These are phyloP conservation scores for Ceratonia siliqua DNA, from an alignment of 306 rosid species.

Conservation along the genomic window DNA sequence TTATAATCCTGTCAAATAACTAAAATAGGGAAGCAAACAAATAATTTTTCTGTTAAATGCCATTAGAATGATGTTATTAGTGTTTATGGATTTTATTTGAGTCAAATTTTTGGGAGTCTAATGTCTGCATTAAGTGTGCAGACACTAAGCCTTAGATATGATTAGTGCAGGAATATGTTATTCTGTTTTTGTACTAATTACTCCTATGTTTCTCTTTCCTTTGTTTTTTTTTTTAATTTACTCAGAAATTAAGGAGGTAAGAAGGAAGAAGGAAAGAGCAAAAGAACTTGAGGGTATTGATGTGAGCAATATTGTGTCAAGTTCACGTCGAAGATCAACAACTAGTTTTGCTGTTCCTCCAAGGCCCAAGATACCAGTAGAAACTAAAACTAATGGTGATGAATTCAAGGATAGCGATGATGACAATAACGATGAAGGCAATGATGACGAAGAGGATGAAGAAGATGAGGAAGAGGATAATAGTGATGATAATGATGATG, in stretches of 20 bases:
- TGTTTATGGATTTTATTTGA: not conserved
- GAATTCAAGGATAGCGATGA: conserved; percentile 44
- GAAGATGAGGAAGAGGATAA: conserved; percentile 46
- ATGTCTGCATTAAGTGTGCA: conserved; percentile 23
- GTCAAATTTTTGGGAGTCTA: conserved; percentile 11
- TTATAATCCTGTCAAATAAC: not conserved
- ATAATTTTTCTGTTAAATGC: not conserved
- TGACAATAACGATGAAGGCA: conserved; percentile 40
- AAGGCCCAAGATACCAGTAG: conserved; percentile 65
- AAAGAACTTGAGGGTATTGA: conserved; percentile 95
- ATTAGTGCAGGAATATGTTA: not conserved
- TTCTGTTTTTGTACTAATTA: conserved; percentile 1
- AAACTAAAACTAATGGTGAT: conserved; percentile 56
- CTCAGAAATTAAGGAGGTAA: conserved; percentile 79
- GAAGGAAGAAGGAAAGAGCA: conserved; percentile 75
- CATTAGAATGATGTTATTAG: not conserved
- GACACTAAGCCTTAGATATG: conserved; percentile 1
- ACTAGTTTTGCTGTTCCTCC: conserved; percentile 70
- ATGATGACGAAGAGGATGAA: conserved; percentile 52
- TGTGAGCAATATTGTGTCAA: conserved; percentile 74
- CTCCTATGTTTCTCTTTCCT: not conserved
- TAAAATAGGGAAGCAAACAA: not conserved
- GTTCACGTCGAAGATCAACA: conserved; percentile 80
- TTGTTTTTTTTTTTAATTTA: conserved; percentile 27
- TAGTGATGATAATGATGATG: conserved; percentile 41